These are phyloP conservation scores for Blastobotrys americana DNA, from an alignment of 805 yeast genomes.

Conservation along the genomic window DNA sequence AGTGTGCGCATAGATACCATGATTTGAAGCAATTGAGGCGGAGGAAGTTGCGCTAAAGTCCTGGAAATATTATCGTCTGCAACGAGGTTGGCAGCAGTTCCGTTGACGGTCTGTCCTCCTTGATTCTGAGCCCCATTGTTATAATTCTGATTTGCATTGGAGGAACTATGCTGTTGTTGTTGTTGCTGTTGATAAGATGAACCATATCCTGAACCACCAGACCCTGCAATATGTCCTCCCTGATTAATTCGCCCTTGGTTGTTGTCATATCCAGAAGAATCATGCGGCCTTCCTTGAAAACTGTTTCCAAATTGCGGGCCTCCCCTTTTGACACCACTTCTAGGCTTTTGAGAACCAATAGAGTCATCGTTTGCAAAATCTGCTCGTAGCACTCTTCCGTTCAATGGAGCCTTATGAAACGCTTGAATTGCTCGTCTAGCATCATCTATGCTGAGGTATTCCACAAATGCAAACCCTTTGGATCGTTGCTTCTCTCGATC, in stretches of 20 bases:
- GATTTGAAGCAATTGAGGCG: slow-evolving; percentile 41
- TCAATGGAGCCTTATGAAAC: slow-evolving; percentile 14
- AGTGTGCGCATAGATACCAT: slow-evolving; percentile 51
- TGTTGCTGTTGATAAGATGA: too few species aligned
- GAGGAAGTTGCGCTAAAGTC: slow-evolving; percentile 45
- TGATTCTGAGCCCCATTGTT: not conserved
- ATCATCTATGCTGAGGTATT: slow-evolving; percentile 17
- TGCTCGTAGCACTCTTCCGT: slow-evolving; percentile 19
- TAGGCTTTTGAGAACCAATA: slow-evolving; percentile 3
- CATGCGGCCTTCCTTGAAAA: not conserved
- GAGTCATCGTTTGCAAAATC: slow-evolving; percentile 18
- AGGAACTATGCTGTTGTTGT: slow-evolving; percentile 9
- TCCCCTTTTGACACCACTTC: slow-evolving; percentile 2
- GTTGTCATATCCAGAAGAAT: not conserved
- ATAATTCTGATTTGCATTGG: not conserved
- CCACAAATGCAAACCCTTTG: slow-evolving; percentile 23
- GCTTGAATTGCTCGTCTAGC: slow-evolving; percentile 18
- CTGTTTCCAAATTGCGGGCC: not conserved
- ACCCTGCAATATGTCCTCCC: too few species aligned
- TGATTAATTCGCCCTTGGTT: too few species aligned
- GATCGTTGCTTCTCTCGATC: slow-evolving; percentile 20
- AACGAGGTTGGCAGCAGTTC: slow-evolving; percentile 38
- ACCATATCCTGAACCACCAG: too few species aligned
- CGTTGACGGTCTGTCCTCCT: slow-evolving; percentile 21
- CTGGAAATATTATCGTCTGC: slow-evolving; percentile 39